Conservation (phyloP, 345 rosid species). For the Fremontodendron californicum region DNA sequence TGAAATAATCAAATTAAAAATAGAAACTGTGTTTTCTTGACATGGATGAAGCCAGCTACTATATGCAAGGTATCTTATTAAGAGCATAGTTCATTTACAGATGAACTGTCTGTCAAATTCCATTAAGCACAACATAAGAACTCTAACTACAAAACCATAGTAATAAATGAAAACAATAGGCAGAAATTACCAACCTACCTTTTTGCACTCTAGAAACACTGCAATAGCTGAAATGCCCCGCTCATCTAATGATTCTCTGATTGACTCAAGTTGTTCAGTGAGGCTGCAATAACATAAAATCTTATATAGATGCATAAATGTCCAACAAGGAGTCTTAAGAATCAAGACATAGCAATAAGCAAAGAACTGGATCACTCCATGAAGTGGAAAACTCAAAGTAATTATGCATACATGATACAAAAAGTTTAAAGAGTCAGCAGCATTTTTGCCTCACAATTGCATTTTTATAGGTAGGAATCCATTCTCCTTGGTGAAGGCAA, state of each 20-base stretch:
- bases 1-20: background rate
- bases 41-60: background rate
- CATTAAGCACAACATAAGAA: background rate
- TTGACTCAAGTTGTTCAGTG: conserved; percentile 84
- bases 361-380: background rate
- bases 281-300: conserved; percentile 55
- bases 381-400: background rate
- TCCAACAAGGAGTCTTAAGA: background rate
- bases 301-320: background rate
- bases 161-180: background rate
- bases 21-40: background rate
- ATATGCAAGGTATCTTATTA: background rate
- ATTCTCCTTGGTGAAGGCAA: background rate
- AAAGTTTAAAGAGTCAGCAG: background rate
- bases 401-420: background rate
- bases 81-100: too few relatives aligned
- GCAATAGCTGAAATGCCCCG: conserved; percentile 50
- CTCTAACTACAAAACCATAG: background rate
- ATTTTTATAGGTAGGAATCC: background rate
- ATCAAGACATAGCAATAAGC: background rate
- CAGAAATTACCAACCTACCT: conserved; percentile 34
- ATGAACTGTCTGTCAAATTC: background rate
- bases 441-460: background rate
- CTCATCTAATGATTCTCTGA: conserved; percentile 78
- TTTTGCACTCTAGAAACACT: conserved; percentile 65